phyloP scores from a whole-genome alignment of 257 asterid species.

The Jasminum sambac region DNA sequence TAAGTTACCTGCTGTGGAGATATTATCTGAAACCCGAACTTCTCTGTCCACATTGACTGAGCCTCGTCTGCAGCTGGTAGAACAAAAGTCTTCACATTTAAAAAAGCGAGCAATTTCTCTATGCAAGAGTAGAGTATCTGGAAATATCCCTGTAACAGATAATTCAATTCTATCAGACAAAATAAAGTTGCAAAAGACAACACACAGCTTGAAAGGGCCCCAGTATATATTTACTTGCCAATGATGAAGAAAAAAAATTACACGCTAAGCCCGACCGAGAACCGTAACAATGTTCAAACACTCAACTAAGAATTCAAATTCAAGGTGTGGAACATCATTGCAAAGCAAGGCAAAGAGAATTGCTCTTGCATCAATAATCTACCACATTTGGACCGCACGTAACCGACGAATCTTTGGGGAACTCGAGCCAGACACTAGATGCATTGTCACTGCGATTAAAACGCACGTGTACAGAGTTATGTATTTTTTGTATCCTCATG shows the following conservation, averaged over 20 bases:
- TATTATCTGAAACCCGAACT: constrained; percentile 73
- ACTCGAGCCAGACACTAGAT: no score
- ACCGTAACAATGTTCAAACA: neutral
- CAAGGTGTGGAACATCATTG: no score
- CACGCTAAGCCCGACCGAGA: neutral
- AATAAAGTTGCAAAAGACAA: neutral
- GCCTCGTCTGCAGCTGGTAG: constrained; percentile 95
- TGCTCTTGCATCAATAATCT: no score
- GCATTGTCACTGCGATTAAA: no score
- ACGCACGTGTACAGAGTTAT: no score
- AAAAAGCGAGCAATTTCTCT: constrained; percentile 55
- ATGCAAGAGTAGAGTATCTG: constrained; percentile 63
- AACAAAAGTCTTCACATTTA: constrained; percentile 65
- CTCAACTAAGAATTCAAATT: neutral
- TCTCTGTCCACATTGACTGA: constrained; percentile 84
- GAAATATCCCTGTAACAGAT: constrained; percentile 74
- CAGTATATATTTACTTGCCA: neutral
- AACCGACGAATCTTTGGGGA: no score
- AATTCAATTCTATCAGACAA: neutral
- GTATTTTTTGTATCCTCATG: no score
- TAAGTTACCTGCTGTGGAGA: constrained; percentile 62
- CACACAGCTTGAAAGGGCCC: neutral
- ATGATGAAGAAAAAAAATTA: neutral
- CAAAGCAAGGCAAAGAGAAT: no score
- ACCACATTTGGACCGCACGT: no score